Base-by-base conservation (phyloP, 495 filamentous ascomycete species). In the Aspergillus leporis region DNA sequence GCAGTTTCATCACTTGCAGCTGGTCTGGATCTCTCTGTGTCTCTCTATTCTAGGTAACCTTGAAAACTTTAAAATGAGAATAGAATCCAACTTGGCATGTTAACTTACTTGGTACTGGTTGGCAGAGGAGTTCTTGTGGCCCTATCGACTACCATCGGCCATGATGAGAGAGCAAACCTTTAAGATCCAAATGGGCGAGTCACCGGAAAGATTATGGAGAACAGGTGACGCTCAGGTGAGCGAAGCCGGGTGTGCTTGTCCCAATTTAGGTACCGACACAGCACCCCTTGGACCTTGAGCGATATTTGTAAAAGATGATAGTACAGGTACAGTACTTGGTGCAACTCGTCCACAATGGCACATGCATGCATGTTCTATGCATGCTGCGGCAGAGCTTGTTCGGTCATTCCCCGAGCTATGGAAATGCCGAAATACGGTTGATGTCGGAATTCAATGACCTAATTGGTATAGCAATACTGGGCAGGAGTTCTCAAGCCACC, bases 1-100 rank as follows among this genome's bases (percentile, higher is more conserved):
- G 40, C 36, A 22, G 51, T 54, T 38, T 60, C 51, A 59, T 59
- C 25, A 59, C 57, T 34, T 49, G 50, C 56, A 53, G 50, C 23
- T 59, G 34, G 49, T 5, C 23, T 28, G 31, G 48, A 51, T 51
- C 49, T 31, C n/a, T 18, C 45, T 45, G 2, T 45, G 14, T 45
- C 10, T 18, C 45, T 45, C 41, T 45, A 45, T 45, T 45, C 41
- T 45, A 45, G 19, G 41, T 18, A 45, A 45, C 41, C 12, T n/a
- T 50, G 45, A 30, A 30, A 43, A 58, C 55, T 51, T 25, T 38
- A 59, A 32, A 21, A 43, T 28, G 25, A 28, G 25, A 40, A 45
- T 16, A 16, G 18, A 41, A 12, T 13, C 30, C 48, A 45, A 8
- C 18, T 10, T 19, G 19, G 43, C 21, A 23, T 23, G 8, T 14